Evolutionary conservation across 2,329 filamentous ascomycete genomes (phyloP), one percentile per base, ranked within the genome.

Genomic region (Sclerotinia spermophila): DNA sequence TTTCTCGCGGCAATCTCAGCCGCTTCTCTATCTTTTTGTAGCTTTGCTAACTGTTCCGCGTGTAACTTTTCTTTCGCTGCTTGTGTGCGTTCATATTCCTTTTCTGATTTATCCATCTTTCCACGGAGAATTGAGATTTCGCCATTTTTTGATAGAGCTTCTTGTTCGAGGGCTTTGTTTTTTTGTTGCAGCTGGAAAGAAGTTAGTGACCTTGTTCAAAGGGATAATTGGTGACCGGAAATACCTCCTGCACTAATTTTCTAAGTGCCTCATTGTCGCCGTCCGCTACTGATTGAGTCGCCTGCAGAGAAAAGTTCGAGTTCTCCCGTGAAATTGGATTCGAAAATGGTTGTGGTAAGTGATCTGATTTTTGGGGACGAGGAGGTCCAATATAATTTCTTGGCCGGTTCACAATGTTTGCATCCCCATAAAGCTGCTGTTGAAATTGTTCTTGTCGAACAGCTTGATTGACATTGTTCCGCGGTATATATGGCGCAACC

Each of bases 71-170:
- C 88, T 70, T 92, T 81, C 8, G 85, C 84, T 30, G 84, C 81
- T 35, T 94, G 79, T 75, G 90, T 86, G 35, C 85, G 84, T 65
- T 92, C 88, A 76, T 90, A 87, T 61, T 89, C 86, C 67, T 87
- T 86, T 24, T 84, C 83, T 0, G 84, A 82, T 75, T 88, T 90
- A 65, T 90, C 86, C 55, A 88, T 85, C 72, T 92, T 92, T 72
- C 87, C 86, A 45, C 92, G 87, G n/a, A 94, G 84, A 72, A 94
- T 93, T 66, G 90, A 86, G 40, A 89, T 89, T 78, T 94, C 92
- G 65, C 92, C 92, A 27, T 87, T 83, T 75, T 92, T 91, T 3
- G 86, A 85, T 68, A 84, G 84, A 24, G 90, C 83, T 65, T 89
- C 86, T 8, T 85, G 81, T 74, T 87, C 84, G 4, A 90, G 82